Conservation (phyloP, 495 filamentous ascomycete species). For the Hapsidospora chrysogenum region DNA sequence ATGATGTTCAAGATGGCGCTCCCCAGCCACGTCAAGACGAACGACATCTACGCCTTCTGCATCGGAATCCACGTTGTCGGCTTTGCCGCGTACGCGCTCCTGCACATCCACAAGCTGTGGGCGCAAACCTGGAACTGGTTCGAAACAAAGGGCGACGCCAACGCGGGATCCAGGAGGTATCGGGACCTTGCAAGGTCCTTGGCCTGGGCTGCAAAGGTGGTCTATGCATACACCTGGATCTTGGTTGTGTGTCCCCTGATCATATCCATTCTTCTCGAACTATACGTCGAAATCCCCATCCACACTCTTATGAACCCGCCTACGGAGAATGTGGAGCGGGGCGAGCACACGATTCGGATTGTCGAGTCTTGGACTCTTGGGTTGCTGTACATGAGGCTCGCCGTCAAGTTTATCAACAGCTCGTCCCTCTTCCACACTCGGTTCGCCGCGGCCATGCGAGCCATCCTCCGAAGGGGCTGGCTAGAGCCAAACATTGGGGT, state of each 20-base stretch:
- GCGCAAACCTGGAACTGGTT: constrained; percentile 13
- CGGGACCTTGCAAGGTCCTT: constrained; percentile 1
- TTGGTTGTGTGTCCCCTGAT: constrained; percentile 64
- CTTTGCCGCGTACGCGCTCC: constrained; percentile 36
- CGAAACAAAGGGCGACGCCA: not conserved
- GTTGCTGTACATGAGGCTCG: constrained; percentile 79
- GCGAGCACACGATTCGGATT: constrained; percentile 61
- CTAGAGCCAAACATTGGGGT: constrained; percentile 60
- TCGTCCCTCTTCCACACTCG: constrained; percentile 44
- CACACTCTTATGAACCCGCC: constrained; percentile 57
- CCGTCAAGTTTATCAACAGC: constrained; percentile 52
- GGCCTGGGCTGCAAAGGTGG: constrained; percentile 25
- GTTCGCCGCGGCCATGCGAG: constrained; percentile 53
- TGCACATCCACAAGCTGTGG: constrained; percentile 34
- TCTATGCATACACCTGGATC: constrained; percentile 59
- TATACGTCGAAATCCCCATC: constrained; percentile 76
- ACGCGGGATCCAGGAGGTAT: not conserved
- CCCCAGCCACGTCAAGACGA: constrained; percentile 51
- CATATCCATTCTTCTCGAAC: constrained; percentile 68
- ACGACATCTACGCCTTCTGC: constrained; percentile 94
- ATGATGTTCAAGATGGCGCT: constrained; percentile 51
- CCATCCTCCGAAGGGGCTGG: constrained; percentile 65
- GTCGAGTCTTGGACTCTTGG: constrained; percentile 91
- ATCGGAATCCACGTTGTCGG: constrained; percentile 70
- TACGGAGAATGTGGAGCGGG: constrained; percentile 2